Evolutionary conservation across 352 stramenopile species (phyloP), one percentile per base, ranked within the genome.

Genomic region (Aphanomyces astaci): DNA sequence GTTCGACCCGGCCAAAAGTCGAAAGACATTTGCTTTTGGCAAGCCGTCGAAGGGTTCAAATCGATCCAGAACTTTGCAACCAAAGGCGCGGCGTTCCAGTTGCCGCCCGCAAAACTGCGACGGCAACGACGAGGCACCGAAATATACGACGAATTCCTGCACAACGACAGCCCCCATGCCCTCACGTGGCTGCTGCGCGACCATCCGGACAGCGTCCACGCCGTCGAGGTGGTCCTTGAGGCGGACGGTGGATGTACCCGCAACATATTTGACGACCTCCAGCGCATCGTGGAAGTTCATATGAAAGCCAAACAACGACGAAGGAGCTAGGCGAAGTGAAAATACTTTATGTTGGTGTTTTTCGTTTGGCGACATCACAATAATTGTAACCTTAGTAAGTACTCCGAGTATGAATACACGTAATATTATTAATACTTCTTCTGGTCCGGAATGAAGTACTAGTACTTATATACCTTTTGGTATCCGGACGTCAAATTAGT

Each of bases 31-130:
- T 36, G 56, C 32, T 65, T 65, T 24, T 65, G 56, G 56, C 56
- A 65, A 53, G 56, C 56, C 10, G 39, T 65, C 40, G 56, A 65
- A 53, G 56, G 56, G 19, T 65, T 65, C 56, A 65, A 65, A 30
- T 65, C 56, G 19, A 65, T 65, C 22, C 56, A 48, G 15, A 36
- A 65, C 40, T 25, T 52, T 4, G 10, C 56, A 25, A 65, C 48
- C 24, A 46, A 53, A 52, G 56, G 56, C 25, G 31, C 39, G 15
- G 36, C 39, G 24, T 51, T 65, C 17, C 51, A 59, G n/a, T 28
- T 59, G 13, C 19, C 56, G 5, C 56, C 56, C 4, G 56, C 56
- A 1, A 65, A 65, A 36, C 13, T 40, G n/a, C 33, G 56, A 22
- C 36, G 56, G 10, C 36, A 53, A 19, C 56, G 56, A 2, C 56